Percentiles rank a stretch among this genome's conserved stretches.
phyloP scores from a whole-genome alignment of 768 basidiomycete genomes.

The Lentinula boryana region DNA sequence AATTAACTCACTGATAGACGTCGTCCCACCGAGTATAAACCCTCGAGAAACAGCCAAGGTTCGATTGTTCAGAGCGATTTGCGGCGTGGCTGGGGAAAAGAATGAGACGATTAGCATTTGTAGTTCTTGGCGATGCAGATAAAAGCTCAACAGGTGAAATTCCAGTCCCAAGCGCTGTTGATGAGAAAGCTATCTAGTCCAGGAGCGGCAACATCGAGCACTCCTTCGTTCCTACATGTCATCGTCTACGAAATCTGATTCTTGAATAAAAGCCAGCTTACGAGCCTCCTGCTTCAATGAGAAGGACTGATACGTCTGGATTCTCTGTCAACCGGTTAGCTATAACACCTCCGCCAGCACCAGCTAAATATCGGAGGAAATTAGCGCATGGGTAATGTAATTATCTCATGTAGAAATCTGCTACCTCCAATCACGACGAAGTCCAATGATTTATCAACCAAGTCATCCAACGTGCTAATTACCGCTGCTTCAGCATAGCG shows the following conservation, averaged over 20 bases:
- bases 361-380: constrained; percentile 10
- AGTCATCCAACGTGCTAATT: neutral
- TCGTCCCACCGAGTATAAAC: constrained; percentile 25
- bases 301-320: constrained; percentile 15
- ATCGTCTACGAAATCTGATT: constrained; percentile 10
- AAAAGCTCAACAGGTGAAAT: constrained; percentile 1
- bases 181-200: neutral
- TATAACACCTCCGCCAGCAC: constrained; percentile 22
- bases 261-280: constrained; percentile 8
- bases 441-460: constrained; percentile 2
- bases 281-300: constrained; percentile 14
- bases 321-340: constrained; percentile 8
- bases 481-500: neutral
- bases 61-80: constrained; percentile 15
- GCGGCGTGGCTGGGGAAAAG: constrained; percentile 12
- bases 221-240: constrained; percentile 8
- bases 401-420: neutral
- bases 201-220: neutral
- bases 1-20: constrained; percentile 22
- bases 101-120: constrained; percentile 9
- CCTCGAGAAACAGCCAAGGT: constrained; percentile 20
- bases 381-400: neutral
- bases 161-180: constrained; percentile 7
- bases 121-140: constrained; percentile 1
- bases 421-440: constrained; percentile 9